Percentiles rank a stretch among this genome's conserved stretches.
Conservation (phyloP, 371 early-diverging fungal genomes). For the Mortierella sp. region DNA sequence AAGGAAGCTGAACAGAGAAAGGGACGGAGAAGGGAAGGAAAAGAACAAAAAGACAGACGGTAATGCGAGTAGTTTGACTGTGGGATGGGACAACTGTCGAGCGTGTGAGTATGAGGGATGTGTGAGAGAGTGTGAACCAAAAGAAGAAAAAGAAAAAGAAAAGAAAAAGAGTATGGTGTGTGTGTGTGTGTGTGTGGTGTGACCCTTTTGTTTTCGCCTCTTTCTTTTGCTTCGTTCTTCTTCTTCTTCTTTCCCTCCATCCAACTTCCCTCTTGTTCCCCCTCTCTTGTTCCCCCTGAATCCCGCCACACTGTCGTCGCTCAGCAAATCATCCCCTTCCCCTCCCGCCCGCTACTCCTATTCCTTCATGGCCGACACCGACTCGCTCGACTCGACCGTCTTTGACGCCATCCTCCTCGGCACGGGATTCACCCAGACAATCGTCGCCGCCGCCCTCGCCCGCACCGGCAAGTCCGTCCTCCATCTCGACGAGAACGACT, state of each 20-base stretch:
- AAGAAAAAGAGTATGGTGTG: too few species aligned
- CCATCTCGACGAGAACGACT: conserved; percentile 88
- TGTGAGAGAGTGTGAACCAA: too few species aligned
- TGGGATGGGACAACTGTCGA: background rate
- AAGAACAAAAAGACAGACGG: background rate
- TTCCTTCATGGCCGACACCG: conserved; percentile 57
- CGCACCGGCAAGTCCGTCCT: conserved; percentile 87
- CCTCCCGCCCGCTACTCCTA: conserved; percentile 50
- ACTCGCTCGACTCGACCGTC: conserved; percentile 65
- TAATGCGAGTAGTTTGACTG: background rate
- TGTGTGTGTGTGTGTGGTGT: too few species aligned
- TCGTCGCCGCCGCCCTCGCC: conserved; percentile 87
- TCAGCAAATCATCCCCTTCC: background rate
- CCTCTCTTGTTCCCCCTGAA: too few species aligned
- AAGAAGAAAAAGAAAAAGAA: too few species aligned
- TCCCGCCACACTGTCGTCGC: too few species aligned
- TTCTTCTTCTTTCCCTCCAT: too few species aligned
- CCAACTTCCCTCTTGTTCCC: too few species aligned
- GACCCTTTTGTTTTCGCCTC: too few species aligned
- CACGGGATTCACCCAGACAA: conserved; percentile 91
- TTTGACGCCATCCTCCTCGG: conserved; percentile 90
- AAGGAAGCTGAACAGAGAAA: background rate
- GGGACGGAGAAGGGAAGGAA: background rate
- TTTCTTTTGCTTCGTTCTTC: too few species aligned
- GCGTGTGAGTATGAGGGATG: background rate